A percentile compares a stretch with the other conserved stretches of the same genome.
Evolutionary conservation across 305 asterid species (phyloP).

Genomic region (Nicotiana rustica): DNA sequence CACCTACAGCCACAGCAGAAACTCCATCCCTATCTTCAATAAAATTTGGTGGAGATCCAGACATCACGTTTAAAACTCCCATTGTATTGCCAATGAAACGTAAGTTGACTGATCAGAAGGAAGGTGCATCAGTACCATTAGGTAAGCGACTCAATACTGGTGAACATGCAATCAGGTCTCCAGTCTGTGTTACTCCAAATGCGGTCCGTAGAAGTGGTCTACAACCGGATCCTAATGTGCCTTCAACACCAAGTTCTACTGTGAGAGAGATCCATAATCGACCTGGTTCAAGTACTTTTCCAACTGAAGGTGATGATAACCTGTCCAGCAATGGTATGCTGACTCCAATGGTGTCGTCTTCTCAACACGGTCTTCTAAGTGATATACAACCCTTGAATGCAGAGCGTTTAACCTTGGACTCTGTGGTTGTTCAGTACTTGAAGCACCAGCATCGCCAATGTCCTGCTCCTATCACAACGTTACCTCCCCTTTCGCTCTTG

Average conservation of each 20-base stretch:
- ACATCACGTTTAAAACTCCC: conserved; percentile 71
- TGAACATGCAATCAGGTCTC: conserved; percentile 66
- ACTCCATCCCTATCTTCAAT: conserved; percentile 56
- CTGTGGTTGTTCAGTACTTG: conserved; percentile 90
- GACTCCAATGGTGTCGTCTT: conserved; percentile 50
- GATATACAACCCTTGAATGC: conserved; percentile 70
- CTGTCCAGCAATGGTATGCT: conserved; percentile 40
- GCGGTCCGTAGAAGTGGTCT: conserved; percentile 58
- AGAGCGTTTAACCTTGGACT: conserved; percentile 87
- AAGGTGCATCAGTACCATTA: conserved; percentile 54
- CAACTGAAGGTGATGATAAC: conserved; percentile 67
- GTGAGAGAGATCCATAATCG: conserved; percentile 62
- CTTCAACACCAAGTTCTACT: conserved; percentile 57
- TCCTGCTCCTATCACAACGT: conserved; percentile 97
- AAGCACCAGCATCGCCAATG: conserved; percentile 99
- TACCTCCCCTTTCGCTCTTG: conserved; percentile 96
- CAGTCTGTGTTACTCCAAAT: conserved; percentile 61
- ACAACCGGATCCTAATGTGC: conserved; percentile 63
- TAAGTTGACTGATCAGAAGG: conserved; percentile 73
- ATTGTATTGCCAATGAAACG: conserved; percentile 87
- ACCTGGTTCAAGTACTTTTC: conserved; percentile 42
- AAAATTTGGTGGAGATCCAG: conserved; percentile 62
- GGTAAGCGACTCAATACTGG: conserved; percentile 82
- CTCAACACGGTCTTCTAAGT: conserved; percentile 61
- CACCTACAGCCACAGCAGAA: conserved; percentile 53